Conservation (phyloP, 371 early-diverging fungal species). For the Zychaea mexicana region DNA sequence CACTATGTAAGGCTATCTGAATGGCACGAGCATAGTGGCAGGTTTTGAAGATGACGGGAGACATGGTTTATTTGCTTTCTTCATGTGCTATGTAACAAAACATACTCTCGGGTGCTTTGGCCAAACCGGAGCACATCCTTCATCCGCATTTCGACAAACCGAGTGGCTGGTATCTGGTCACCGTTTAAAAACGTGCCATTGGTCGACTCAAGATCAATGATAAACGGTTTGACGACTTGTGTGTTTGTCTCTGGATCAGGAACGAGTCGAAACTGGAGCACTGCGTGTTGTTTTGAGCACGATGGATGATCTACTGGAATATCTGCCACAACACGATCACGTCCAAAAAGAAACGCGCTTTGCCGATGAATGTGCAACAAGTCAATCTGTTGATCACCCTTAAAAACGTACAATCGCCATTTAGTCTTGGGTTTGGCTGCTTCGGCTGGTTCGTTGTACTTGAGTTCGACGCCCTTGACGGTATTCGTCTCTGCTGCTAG, state of each 20-base stretch:
- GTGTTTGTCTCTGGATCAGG: constrained; percentile 34
- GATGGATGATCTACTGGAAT: constrained; percentile 90
- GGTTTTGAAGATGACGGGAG: no score
- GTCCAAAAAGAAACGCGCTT: constrained; percentile 88
- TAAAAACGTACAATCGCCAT: constrained; percentile 93
- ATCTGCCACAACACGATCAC: constrained; percentile 89
- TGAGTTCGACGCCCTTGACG: constrained; percentile 82
- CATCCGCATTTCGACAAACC: constrained; percentile 81
- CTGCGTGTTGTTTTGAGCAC: constrained; percentile 90
- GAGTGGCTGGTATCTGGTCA: constrained; percentile 68
- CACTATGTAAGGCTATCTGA: no score
- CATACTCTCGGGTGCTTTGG: constrained; percentile 88
- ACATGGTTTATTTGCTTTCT: no score
- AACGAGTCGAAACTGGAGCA: constrained; percentile 79
- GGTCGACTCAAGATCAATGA: constrained; percentile 92
- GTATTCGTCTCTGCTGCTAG: constrained; percentile 85
- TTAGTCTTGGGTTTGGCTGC: constrained; percentile 74
- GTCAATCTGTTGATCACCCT: constrained; percentile 86
- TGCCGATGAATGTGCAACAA: constrained; percentile 84
- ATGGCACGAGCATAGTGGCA: no score
- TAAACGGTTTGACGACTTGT: constrained; percentile 70
- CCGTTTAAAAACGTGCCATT: constrained; percentile 92
- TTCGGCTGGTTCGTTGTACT: constrained; percentile 91
- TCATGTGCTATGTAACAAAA: constrained; percentile 80
- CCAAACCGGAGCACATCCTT: constrained; percentile 91